phyloP scores from a whole-genome alignment of 2,329 filamentous ascomycete species.

The Cercospora nicotianae region DNA sequence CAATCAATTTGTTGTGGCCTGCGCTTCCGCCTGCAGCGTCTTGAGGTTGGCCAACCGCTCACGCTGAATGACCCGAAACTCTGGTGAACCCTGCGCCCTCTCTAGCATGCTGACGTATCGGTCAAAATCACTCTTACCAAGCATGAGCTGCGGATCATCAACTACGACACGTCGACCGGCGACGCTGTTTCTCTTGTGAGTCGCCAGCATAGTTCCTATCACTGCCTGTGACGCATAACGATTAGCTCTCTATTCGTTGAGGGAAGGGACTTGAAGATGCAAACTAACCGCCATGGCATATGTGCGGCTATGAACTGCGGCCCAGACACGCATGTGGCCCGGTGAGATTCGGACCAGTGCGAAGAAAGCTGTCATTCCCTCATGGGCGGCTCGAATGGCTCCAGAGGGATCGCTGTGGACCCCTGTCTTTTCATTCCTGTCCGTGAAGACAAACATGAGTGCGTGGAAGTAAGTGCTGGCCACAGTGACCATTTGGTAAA shows the following conservation, averaged over 20 bases:
- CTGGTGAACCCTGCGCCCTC: neutral
- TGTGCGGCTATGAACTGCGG: neutral
- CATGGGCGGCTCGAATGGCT: neutral
- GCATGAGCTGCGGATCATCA: neutral
- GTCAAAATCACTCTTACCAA: neutral
- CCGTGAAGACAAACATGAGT: slow-evolving; percentile 15
- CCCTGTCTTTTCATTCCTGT: slow-evolving; percentile 3
- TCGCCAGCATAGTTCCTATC: neutral
- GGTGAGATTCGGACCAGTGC: neutral
- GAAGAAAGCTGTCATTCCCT: neutral
- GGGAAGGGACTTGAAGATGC: too few relatives aligned
- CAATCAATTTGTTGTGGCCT: neutral
- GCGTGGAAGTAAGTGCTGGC: slow-evolving; percentile 9
- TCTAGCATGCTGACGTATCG: neutral
- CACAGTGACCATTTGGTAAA: slow-evolving; percentile 8
- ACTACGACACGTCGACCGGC: neutral
- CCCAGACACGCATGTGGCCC: neutral
- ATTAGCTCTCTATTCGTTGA: neutral
- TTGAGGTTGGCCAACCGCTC: neutral
- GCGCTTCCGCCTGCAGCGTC: neutral
- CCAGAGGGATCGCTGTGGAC: slow-evolving; percentile 5
- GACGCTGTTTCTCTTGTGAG: neutral
- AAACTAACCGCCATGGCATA: neutral
- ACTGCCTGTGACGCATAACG: neutral
- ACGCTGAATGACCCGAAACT: neutral